Evolutionary conservation across 768 basidiomycete species (phyloP), one percentile per base, ranked within the genome.

Genomic region (Lanmaoa rubissima): DNA sequence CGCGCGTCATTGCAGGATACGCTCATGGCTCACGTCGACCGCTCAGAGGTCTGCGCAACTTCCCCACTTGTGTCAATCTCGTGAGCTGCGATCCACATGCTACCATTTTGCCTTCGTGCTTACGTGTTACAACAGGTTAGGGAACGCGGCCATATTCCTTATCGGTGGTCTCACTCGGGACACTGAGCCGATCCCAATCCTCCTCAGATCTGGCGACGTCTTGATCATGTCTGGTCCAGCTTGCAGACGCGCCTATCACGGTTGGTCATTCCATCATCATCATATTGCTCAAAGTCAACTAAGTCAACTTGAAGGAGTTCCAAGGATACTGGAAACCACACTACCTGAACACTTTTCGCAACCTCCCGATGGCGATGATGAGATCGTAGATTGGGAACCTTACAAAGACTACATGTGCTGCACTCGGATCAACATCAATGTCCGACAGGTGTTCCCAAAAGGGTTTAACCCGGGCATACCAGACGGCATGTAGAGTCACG

Each of bases 11-110:
- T 28, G 19, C n/a, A 59, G 82, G 94, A 98, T 60, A 92, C 94
- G 0, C 82, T 99, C 19, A 98, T 98, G 89, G 96, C 84, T 0
- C 96, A 99, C 70, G 92, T 97, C n/a, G 96, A 99, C 71, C 89
- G 92, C 19, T 94, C 95, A 21, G 96, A 99, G 74, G 80, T 96
- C 10, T 96, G 94, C 63, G 86, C 92, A 2, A 92, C 92, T 5
- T 87, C 92, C 0, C 96, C 96, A 0, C 80, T 99, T 0, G 92
- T 98, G 6, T 97, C 94, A 0, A 86, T 99, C 48, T 97, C 94
- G 94, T 95, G 61, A 64, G 89, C 71, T 46, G 45, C 47, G 17
- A 46, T 31, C 19, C n/a, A 17, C 35, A 11, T 16, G 10, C 17
- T 13, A 17, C 21, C 48, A 12, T 17, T 38, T 19, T 3, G 21